Evolutionary conservation across 2,329 filamentous ascomycete genomes (phyloP), one percentile per base, ranked within the genome.

Genomic region (Exophiala dermatitidis): DNA sequence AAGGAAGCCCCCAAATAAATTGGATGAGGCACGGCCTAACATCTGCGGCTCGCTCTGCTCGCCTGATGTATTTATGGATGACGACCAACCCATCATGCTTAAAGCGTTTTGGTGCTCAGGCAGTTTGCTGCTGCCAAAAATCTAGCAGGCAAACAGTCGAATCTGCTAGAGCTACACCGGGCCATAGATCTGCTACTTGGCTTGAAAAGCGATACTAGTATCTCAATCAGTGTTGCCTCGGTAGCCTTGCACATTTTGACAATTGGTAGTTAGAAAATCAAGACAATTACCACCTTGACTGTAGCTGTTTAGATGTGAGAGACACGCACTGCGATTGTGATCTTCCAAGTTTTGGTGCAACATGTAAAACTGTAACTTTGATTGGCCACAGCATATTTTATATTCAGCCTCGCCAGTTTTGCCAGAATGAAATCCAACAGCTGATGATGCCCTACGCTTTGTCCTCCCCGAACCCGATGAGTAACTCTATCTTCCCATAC

Each of bases 1-100:
- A 97, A 97, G 84, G 90, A 96, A 78, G 88, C 88, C 73, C 84
- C 87, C 73, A 64, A 63, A 55, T 61, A 60, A 60, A 56, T 43
- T 40, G 37, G 36, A 44, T 45, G 50, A 41, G 19, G 33, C 38
- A 45, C 40, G 34, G 38, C 41, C 31, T 42, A 48, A 52, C n/a
- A 46, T 48, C 52, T 46, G 46, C 43, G 48, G 50, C 46, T 30
- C 45, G 33, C 47, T 53, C 50, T 54, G 34, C 53, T 44, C 47
- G 49, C 50, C 51, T 54, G 54, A 45, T 52, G 54, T 54, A 44
- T 48, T 46, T 45, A 57, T 46, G 54, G 45, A 50, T 53, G 51
- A 54, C 53, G 46, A 52, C 32, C 50, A 55, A 50, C 43, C 38
- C 48, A 52, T 57, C 46, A 48, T 47, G 42, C 26, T 43, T 34